Conservation (phyloP, 306 rosid genomes). For the Pyrus communis region DNA sequence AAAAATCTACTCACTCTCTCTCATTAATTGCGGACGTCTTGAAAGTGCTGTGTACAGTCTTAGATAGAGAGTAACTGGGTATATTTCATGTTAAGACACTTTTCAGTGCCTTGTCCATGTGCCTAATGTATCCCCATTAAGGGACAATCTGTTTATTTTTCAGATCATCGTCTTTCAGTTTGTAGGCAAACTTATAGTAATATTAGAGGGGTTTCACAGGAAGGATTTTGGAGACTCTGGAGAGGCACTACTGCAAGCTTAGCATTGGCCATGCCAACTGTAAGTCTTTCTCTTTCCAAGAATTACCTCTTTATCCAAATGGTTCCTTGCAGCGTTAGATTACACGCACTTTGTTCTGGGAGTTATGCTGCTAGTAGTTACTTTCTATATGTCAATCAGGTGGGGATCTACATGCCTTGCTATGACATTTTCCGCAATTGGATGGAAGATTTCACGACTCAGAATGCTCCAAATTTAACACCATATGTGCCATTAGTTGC, state of each 20-base stretch:
- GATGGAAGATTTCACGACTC: constrained; percentile 60
- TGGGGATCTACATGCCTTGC: constrained; percentile 96
- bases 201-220: constrained; percentile 38
- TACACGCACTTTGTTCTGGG: background rate
- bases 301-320: constrained; percentile 5
- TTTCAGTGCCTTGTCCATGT: background rate
- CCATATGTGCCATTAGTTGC: constrained; percentile 91
- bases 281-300: constrained; percentile 30
- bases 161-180: background rate
- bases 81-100: background rate
- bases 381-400: constrained; percentile 39
- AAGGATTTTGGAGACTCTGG: constrained; percentile 80
- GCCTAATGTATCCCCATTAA: background rate
- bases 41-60: background rate
- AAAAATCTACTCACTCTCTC: background rate
- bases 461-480: constrained; percentile 59
- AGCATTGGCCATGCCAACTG: constrained; percentile 91
- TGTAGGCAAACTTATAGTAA: constrained; percentile 16
- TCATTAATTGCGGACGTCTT: background rate
- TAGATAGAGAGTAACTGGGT: background rate
- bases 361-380: constrained; percentile 22
- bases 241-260: constrained; percentile 93
- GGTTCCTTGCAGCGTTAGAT: constrained; percentile 2
- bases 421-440: constrained; percentile 74
- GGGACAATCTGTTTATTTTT: background rate